Evolutionary conservation across 2,329 filamentous ascomycete species (phyloP).

Genomic region (Fusarium sp.): DNA sequence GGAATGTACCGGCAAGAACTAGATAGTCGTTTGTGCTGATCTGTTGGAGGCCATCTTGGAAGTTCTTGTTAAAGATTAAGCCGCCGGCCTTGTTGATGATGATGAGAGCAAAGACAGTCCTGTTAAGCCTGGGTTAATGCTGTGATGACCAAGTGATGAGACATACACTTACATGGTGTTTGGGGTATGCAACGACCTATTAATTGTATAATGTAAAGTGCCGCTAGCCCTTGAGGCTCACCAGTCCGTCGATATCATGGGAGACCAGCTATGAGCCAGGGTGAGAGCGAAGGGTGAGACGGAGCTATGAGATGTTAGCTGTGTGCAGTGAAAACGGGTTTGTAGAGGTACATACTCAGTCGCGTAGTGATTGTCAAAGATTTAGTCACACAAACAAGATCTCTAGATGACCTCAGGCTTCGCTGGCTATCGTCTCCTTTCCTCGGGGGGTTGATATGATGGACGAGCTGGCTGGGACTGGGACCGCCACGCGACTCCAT

Average conservation of each 20-base stretch:
- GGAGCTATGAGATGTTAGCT: conserved; percentile 11
- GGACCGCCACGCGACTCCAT: conserved; percentile 39
- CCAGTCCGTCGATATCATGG: conserved; percentile 32
- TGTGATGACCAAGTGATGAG: not conserved
- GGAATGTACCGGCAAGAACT: conserved; percentile 95
- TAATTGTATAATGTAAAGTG: conserved; percentile 17
- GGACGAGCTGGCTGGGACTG: conserved; percentile 25
- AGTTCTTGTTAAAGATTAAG: conserved; percentile 94
- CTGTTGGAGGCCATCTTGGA: conserved; percentile 87
- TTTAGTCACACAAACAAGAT: not conserved
- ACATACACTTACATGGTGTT: conserved; percentile 34
- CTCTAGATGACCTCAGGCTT: not conserved
- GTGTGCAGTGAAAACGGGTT: not conserved
- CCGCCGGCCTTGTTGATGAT: conserved; percentile 99
- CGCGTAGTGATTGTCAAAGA: not conserved
- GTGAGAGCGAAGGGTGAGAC: conserved; percentile 25
- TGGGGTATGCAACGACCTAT: conserved; percentile 11
- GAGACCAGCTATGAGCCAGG: conserved; percentile 33
- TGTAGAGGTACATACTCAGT: conserved; percentile 6
- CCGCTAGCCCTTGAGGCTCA: conserved; percentile 37
- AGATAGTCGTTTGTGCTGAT: conserved; percentile 96
- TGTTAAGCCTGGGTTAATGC: conserved; percentile 51
- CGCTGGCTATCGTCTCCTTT: conserved; percentile 4
- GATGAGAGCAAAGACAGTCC: conserved; percentile 95
- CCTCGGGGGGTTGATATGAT: conserved; percentile 25